These are phyloP conservation scores for Picea mariana DNA, from an alignment of 83 land plant species.

Conservation along the genomic window DNA sequence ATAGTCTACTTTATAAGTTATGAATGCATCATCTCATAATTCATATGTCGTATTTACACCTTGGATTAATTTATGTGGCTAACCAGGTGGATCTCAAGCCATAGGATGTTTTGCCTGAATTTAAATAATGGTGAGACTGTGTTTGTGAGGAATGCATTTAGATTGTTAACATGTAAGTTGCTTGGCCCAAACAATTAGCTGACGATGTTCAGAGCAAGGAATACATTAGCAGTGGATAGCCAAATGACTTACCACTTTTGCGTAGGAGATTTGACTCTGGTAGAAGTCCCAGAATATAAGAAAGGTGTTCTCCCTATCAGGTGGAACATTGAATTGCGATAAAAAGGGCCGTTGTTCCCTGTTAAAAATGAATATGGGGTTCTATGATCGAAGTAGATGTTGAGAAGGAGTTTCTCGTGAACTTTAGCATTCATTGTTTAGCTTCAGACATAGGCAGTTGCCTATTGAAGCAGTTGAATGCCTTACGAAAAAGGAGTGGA, in stretches of 20 bases:
- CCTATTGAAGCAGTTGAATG: no score
- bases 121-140: not conserved
- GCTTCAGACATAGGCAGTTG: no score
- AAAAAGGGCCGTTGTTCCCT: not conserved
- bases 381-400: not conserved
- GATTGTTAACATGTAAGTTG: not conserved
- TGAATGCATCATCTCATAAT: no score
- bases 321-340: not conserved
- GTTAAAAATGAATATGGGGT: not conserved
- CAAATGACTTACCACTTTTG: no score
- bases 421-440: not conserved
- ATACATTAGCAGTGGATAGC: not conserved
- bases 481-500: no score
- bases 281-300: not conserved
- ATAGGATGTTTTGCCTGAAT: not conserved
- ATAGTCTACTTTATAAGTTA: no score
- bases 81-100: not conserved
- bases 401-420: not conserved
- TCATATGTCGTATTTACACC: no score
- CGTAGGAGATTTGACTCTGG: no score
- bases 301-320: not conserved
- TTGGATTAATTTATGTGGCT: not conserved
- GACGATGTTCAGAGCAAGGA: not conserved
- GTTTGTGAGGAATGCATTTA: not conserved
- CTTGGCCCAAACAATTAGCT: not conserved